Evolutionary conservation across 176 grass and related monocot genomes (phyloP), one percentile per base, ranked within the genome.

Genomic region (Carex myosuroides): DNA sequence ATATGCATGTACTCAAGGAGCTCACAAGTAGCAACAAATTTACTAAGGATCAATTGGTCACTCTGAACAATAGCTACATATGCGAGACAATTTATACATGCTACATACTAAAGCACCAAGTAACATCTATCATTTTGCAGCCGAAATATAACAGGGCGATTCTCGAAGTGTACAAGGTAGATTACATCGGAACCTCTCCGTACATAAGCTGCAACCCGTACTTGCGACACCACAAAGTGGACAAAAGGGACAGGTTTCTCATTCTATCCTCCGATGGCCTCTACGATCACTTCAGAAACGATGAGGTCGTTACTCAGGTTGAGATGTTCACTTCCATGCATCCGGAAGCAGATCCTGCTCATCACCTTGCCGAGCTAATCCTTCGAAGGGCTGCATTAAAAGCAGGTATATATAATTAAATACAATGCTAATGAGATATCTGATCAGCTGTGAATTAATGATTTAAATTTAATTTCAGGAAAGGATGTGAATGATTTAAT

Each of bases 231-330:
- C 95, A 98, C 76, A 86, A 58, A 0, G 22, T 90, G 0, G 50
- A 58, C 0, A 24, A 86, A 0, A 64, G 60, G 18, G 95, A 98
- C 26, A 93, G 87, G 70, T 98, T 93, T 55, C 3, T 98, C n/a
- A 78, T 98, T 24, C 90, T 98, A 29, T 92, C 92, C 12, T 98
- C 95, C 14, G 95, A 98, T 0, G 95, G 95, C 2, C 89, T 98
- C 20, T 98, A 98, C n/a, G 89, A 98, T 10, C 92, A 98, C 84
- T 93, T 98, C 88, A 95, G 79, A 35, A 95, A 91, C 8, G 80
- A 93, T 3, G 91, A 98, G 74, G 95, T 93, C 61, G 95, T 94
- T 18, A 48, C 69, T 20, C 89, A 88, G 5, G 91, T 98, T 20
- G 88, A 94, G 8, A 72, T 76, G 29, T 91, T 93, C 86, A 87